Evolutionary conservation across 176 grass and related monocot species (phyloP).

Genomic region (Eragrostis nindensis): DNA sequence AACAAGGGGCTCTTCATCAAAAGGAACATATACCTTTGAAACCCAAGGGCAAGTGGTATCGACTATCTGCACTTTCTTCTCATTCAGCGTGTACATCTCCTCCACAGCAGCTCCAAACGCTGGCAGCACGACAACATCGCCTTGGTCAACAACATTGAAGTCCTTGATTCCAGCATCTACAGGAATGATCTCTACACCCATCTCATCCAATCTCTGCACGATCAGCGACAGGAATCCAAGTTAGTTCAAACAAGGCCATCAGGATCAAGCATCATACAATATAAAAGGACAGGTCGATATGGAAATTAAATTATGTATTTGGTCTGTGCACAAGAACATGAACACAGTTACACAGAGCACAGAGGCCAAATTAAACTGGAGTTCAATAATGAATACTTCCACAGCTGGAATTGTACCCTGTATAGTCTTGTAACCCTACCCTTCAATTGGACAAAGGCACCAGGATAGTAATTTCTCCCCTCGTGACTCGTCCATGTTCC

Average conservation of each 20-base stretch:
- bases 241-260: not conserved
- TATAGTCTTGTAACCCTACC: no score
- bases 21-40: constrained; percentile 67
- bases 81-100: constrained; percentile 92
- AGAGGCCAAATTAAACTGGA: constrained; percentile 5
- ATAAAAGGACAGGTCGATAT: not conserved
- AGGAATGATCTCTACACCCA: constrained; percentile 75
- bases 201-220: constrained; percentile 81
- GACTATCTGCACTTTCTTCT: constrained; percentile 98
- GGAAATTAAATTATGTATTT: constrained; percentile 5
- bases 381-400: not conserved
- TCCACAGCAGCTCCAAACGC: constrained; percentile 94
- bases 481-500: no score
- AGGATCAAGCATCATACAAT: not conserved
- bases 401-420: not conserved
- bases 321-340: not conserved
- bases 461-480: not conserved
- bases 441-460: not conserved
- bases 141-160: constrained; percentile 71
- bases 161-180: constrained; percentile 67
- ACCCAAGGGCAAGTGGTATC: constrained; percentile 99
- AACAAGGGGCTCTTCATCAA: not conserved
- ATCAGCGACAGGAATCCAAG: constrained; percentile 14
- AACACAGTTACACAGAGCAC: no score
- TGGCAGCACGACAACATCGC: constrained; percentile 89